Conservation (phyloP, 1,139 yeast genomes). For the Tardiomyces blankii region DNA sequence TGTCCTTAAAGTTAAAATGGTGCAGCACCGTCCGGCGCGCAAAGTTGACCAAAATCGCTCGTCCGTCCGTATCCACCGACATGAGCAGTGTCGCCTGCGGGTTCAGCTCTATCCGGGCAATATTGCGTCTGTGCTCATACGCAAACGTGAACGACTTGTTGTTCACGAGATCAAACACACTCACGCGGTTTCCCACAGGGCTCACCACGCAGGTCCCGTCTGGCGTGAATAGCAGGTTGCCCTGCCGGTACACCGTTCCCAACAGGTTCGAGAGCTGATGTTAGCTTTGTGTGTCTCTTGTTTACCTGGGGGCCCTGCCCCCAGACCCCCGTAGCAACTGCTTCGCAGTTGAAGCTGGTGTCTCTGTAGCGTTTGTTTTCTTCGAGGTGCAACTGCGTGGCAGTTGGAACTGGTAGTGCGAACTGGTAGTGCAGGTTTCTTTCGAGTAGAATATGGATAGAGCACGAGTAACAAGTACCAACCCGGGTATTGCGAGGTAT, state of each 20-base stretch:
- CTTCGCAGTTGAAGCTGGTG: too few species aligned
- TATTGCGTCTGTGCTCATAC: slow-evolving; percentile 85
- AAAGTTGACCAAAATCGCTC: slow-evolving; percentile 85
- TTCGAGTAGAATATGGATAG: too few species aligned
- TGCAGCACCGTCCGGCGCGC: slow-evolving; percentile 80
- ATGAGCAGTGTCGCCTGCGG: slow-evolving; percentile 69
- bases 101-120: slow-evolving; percentile 70
- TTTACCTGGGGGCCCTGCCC: too few species aligned
- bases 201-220: slow-evolving; percentile 78
- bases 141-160: slow-evolving; percentile 82
- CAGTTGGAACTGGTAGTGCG: too few species aligned
- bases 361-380: too few species aligned
- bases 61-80: slow-evolving; percentile 81
- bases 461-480: too few species aligned
- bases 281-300: neutral
- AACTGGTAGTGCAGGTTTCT: too few species aligned
- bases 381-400: too few species aligned
- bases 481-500: too few species aligned
- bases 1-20: slow-evolving; percentile 84
- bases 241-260: slow-evolving; percentile 92
- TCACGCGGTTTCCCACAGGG: slow-evolving; percentile 92
- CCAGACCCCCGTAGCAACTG: too few species aligned
- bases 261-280: slow-evolving; percentile 61
- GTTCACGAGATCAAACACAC: slow-evolving; percentile 76
- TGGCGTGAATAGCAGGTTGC: slow-evolving; percentile 75